Evolutionary conservation across 106 monocot species (phyloP).

Genomic region (Dactylorhiza incarnata): DNA sequence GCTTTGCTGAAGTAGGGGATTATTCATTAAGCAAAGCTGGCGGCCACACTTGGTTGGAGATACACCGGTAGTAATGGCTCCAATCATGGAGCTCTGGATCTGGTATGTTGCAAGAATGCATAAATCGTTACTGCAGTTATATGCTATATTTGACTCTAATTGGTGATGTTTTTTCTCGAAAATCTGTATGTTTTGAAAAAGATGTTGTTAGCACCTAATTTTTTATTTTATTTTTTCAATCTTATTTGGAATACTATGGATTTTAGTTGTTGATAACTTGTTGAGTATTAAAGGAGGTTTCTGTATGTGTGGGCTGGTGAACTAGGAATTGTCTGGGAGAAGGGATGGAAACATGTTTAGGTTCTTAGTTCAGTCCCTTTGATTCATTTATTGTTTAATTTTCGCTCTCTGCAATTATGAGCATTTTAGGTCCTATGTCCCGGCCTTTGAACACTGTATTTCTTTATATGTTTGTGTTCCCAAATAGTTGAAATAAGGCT

Average conservation of each 20-base stretch:
- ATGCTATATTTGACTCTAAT: background rate
- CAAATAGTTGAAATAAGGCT: background rate
- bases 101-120: conserved; percentile 24
- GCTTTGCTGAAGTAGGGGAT: background rate
- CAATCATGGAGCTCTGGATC: conserved; percentile 50
- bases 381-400: background rate
- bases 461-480: background rate
- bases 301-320: too few relatives aligned
- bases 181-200: too few relatives aligned
- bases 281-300: too few relatives aligned
- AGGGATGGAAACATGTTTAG: background rate
- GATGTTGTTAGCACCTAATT: too few relatives aligned
- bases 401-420: background rate
- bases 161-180: background rate
- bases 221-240: too few relatives aligned
- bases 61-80: conserved; percentile 39
- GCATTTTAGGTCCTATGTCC: background rate
- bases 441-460: background rate
- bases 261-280: too few relatives aligned
- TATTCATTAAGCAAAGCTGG: conserved; percentile 38
- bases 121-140: background rate
- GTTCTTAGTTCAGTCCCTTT: background rate
- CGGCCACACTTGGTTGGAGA: conserved; percentile 65
- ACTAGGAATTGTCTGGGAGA: background rate
- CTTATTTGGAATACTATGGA: too few relatives aligned